These are phyloP conservation scores for Litchi chinensis DNA, from an alignment of 345 rosid species.

Conservation along the genomic window DNA sequence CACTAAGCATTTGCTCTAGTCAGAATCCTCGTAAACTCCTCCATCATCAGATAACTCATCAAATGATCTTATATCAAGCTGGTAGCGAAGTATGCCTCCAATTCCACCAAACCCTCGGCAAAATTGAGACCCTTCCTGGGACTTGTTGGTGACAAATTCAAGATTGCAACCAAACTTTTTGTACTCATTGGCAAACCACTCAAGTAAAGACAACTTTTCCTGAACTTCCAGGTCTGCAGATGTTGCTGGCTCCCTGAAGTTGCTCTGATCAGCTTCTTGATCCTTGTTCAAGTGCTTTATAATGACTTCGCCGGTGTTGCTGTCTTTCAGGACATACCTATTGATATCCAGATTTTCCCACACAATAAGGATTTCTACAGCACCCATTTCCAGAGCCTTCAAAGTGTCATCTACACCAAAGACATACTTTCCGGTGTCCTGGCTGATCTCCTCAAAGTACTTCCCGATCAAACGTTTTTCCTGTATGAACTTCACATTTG, in stretches of 20 bases:
- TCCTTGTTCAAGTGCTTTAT: constrained; percentile 79
- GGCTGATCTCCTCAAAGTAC: constrained; percentile 94
- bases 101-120: constrained; percentile 95
- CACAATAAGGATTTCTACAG: constrained; percentile 84
- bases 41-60: constrained; percentile 79
- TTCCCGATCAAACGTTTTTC: constrained; percentile 87
- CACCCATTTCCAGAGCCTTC: constrained; percentile 88
- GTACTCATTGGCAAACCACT: constrained; percentile 94
- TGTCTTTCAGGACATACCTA: constrained; percentile 68
- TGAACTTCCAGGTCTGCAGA: constrained; percentile 72
- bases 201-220: constrained; percentile 76
- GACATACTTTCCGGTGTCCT: constrained; percentile 89
- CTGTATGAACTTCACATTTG: constrained; percentile 94
- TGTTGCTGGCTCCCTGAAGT: constrained; percentile 64
- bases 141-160: constrained; percentile 87
- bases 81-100: constrained; percentile 91
- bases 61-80: constrained; percentile 81
- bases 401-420: constrained; percentile 88
- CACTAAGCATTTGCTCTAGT: constrained; percentile 43
- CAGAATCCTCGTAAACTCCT: constrained; percentile 76
- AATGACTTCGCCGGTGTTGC: constrained; percentile 55
- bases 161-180: constrained; percentile 79
- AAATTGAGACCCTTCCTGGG: constrained; percentile 95
- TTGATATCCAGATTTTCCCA: constrained; percentile 91
- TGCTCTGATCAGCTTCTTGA: constrained; percentile 69